Evolutionary conservation across 2,329 filamentous ascomycete genomes (phyloP), one percentile per base, ranked within the genome.

Genomic region (Xylariaceae sp.): DNA sequence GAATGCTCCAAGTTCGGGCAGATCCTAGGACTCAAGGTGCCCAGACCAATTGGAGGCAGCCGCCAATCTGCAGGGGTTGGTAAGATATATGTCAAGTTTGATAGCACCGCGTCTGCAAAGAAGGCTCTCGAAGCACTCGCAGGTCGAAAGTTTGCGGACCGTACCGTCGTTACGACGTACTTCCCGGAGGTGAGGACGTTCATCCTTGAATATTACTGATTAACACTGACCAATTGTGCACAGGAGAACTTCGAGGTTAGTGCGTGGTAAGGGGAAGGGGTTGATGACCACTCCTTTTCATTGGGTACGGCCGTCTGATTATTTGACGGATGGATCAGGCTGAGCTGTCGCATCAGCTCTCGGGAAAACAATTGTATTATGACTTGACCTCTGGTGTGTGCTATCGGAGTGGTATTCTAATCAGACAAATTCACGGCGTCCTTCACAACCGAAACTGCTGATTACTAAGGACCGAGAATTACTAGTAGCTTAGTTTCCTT

Each of bases 11-110:
- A 99, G 74, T 99, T 89, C 70, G 95, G 96, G 59, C 82, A 81
- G 48, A 84, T 99, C 23, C 63, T 92, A 42, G 90, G 92, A n/a
- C 79, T 98, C 74, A 99, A 99, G 79, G 88, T 99, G 56, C 95
- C 95, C 3, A 85, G 95, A 57, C 93, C 95, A 1, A 86, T 85
- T 20, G 90, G 90, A 65, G 91, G 90, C 47, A 90, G 87, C 73
- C 86, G 92, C 66, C 89, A 95, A 71, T 90, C 89, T 20, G 85
- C 91, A 26, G 95, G 95, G 45, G 92, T 99, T 20, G 95, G 95
- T 71, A 99, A 98, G 81, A 98, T 99, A 65, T 99, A 89, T 72
- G 88, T 99, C 78, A 98, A 97, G 73, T 99, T 91, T 70, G 90
- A 95, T 62, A 84, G 81, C 2, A 78, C 84, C 2, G 91, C 92